phyloP scores from a whole-genome alignment of 345 rosid genomes.

The Bruguiera parviflora region DNA sequence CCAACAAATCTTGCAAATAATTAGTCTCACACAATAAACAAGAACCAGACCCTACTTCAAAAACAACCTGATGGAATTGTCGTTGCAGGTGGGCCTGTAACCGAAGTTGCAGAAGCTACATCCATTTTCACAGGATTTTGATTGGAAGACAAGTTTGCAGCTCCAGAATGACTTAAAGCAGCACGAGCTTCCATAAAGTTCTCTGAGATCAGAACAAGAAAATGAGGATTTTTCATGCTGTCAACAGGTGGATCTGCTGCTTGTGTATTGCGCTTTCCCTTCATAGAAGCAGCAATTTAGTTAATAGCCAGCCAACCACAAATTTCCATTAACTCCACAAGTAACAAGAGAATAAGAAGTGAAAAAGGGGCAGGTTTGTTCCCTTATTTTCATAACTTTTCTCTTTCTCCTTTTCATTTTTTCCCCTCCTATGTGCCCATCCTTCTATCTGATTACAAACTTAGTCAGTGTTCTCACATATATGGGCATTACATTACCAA shows the following conservation, averaged over 20 bases:
- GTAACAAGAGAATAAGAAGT: neutral
- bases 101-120: conserved; percentile 62
- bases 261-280: conserved; percentile 76
- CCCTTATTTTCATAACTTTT: neutral
- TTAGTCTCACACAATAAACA: neutral
- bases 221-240: conserved; percentile 61
- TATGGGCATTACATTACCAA: neutral
- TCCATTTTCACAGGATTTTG: conserved; percentile 83
- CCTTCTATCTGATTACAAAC: neutral
- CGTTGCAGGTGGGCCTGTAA: conserved; percentile 57
- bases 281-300: conserved; percentile 22
- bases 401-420: neutral
- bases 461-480: neutral
- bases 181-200: conserved; percentile 90
- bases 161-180: conserved; percentile 73
- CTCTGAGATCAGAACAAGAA: conserved; percentile 83
- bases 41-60: conserved; percentile 6
- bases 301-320: conserved; percentile 24
- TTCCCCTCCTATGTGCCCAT: neutral
- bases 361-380: neutral
- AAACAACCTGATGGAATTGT: conserved; percentile 65
- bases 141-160: conserved; percentile 54
- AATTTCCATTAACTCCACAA: conserved; percentile 10
- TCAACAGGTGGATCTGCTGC: conserved; percentile 68
- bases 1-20: too few species aligned